Conservation (phyloP, 306 rosid species). For the Pachyrhizus erosus region DNA sequence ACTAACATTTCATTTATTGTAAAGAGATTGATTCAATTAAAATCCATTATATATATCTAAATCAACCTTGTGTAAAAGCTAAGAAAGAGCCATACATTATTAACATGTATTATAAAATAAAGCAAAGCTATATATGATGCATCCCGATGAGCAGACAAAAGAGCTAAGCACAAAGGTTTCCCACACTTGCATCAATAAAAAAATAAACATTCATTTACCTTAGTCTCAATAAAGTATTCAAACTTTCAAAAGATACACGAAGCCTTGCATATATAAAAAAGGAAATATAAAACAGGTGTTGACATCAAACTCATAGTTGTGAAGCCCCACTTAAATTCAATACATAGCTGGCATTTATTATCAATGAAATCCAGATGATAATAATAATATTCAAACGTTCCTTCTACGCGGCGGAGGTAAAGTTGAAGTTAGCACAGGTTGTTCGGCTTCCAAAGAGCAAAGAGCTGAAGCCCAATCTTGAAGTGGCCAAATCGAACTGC, state of each 20-base stretch:
- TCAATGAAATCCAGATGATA: not conserved
- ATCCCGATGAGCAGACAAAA: no score
- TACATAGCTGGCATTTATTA: not conserved
- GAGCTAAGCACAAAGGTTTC: no score
- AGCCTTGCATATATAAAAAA: not conserved
- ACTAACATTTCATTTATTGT: not conserved
- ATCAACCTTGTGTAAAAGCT: no score
- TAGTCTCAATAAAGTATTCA: not conserved
- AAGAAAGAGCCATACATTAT: no score
- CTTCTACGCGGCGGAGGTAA: constrained; percentile 45
- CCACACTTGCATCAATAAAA: not conserved
- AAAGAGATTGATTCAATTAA: not conserved
- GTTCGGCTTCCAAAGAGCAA: constrained; percentile 47
- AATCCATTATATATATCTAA: not conserved
- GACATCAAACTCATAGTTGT: no score
- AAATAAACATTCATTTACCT: no score
- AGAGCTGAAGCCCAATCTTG: constrained; percentile 56
- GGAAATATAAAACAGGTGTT: not conserved
- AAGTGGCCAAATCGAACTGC: constrained; percentile 52
- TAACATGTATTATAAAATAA: no score
- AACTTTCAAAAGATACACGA: not conserved
- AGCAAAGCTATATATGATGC: no score
- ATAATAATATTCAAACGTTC: not conserved
- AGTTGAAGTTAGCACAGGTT: constrained; percentile 51
- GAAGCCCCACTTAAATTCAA: not conserved